Conservation (phyloP, 129 eudicot genomes). For the Erigeron canadensis region DNA sequence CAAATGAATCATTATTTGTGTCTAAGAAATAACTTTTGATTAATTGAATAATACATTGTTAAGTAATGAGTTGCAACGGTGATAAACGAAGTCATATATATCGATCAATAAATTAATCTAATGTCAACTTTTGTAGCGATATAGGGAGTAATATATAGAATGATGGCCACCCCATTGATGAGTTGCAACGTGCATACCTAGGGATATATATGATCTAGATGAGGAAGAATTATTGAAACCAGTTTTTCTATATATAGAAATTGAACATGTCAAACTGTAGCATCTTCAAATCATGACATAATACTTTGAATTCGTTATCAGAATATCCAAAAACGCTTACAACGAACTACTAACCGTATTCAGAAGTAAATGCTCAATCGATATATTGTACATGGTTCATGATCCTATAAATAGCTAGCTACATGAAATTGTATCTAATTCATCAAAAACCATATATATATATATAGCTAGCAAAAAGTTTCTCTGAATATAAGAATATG, state of each 20-base stretch:
- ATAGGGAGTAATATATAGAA: too few relatives aligned
- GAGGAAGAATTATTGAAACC: too few relatives aligned
- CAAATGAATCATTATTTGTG: too few relatives aligned
- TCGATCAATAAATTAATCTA: too few relatives aligned
- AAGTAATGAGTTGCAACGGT: too few relatives aligned
- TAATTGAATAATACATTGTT: too few relatives aligned
- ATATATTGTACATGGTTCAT: background rate
- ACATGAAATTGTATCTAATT: background rate
- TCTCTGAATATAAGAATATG: conserved; percentile 8
- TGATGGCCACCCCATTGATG: too few relatives aligned
- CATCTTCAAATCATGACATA: background rate
- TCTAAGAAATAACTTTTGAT: too few relatives aligned
- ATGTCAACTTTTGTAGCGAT: too few relatives aligned
- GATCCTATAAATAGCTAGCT: conserved; percentile 22
- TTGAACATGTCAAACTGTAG: background rate
- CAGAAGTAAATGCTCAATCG: conserved; percentile 1
- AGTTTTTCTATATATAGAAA: conserved; percentile 7
- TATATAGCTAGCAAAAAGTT: background rate
- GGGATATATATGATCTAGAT: too few relatives aligned
- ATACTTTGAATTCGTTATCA: conserved; percentile 7
- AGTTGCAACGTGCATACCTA: too few relatives aligned
- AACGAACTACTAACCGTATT: conserved; percentile 15
- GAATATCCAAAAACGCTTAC: conserved; percentile 14
- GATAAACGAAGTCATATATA: too few relatives aligned
- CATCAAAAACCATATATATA: background rate